phyloP scores from a whole-genome alignment of 2,329 filamentous ascomycete genomes.

The Teratosphaeria viscida region DNA sequence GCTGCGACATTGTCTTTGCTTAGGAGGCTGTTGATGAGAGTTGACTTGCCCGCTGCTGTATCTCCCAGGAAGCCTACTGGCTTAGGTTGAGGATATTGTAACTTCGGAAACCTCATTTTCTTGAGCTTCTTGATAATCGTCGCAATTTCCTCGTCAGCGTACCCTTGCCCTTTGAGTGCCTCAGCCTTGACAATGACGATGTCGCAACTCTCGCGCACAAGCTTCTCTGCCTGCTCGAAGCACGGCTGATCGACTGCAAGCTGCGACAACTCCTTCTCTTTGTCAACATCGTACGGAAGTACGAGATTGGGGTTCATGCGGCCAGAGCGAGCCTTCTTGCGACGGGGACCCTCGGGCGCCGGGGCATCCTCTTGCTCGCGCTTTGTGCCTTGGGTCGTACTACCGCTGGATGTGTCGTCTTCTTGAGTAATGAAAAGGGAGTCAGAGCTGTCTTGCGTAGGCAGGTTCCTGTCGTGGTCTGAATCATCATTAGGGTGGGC shows the following conservation, averaged over 20 bases:
- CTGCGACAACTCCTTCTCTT: not conserved
- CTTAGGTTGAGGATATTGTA: not conserved
- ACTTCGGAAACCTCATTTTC: not conserved
- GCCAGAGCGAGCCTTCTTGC: not conserved
- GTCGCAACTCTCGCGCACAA: not conserved
- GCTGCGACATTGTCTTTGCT: not conserved
- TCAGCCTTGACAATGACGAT: not conserved
- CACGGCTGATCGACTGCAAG: conserved; percentile 3
- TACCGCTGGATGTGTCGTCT: not conserved
- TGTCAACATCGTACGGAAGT: not conserved
- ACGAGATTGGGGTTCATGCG: not conserved
- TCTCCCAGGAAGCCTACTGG: conserved; percentile 1
- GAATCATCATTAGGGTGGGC: not conserved
- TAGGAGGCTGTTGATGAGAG: conserved; percentile 2
- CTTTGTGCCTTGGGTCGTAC: not conserved
- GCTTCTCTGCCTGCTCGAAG: conserved; percentile 1
- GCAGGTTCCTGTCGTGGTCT: not conserved
- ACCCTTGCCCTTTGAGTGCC: not conserved
- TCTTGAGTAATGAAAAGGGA: not conserved
- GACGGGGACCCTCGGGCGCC: not conserved
- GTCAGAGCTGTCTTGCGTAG: not conserved
- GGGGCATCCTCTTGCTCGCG: not conserved
- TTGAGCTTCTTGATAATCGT: not conserved
- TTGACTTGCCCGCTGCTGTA: conserved; percentile 3
- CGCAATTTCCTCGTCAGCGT: not conserved